phyloP scores from a whole-genome alignment of 2,329 filamentous ascomycete genomes.

The Orbilia quercus region DNA sequence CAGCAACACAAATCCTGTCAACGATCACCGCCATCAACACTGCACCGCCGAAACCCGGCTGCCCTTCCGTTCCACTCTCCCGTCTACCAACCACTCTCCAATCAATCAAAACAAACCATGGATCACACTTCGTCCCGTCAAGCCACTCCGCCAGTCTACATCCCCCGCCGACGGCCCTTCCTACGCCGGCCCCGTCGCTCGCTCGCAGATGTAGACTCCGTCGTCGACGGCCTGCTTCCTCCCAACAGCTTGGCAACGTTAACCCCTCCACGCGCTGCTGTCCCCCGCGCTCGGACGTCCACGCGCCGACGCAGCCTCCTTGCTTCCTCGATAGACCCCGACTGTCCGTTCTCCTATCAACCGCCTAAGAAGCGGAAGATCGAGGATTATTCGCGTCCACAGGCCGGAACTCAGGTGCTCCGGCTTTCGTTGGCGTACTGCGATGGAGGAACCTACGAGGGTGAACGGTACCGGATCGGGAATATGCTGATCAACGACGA shows the following conservation, averaged over 20 bases:
- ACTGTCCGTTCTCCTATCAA: conserved; percentile 43
- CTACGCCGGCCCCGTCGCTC: conserved; percentile 34
- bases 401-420: conserved; percentile 26
- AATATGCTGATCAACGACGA: conserved; percentile 47
- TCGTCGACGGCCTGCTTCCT: conserved; percentile 8
- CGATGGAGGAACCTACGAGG: conserved; percentile 50
- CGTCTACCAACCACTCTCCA: conserved; percentile 8
- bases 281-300: conserved; percentile 9
- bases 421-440: conserved; percentile 37
- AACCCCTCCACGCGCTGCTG: conserved; percentile 4
- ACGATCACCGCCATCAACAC: conserved; percentile 21
- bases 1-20: conserved; percentile 34
- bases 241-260: conserved; percentile 24
- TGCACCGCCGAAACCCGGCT: conserved; percentile 20
- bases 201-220: conserved; percentile 19
- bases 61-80: neutral
- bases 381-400: conserved; percentile 49
- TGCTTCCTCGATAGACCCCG: conserved; percentile 41
- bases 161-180: conserved; percentile 32
- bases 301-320: conserved; percentile 42
- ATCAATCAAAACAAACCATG: conserved; percentile 18
- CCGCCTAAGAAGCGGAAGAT: conserved; percentile 50
- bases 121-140: conserved; percentile 23
- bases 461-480: conserved; percentile 29
- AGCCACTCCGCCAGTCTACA: conserved; percentile 6